phyloP scores from a whole-genome alignment of 371 early-diverging fungal genomes.

The Mortierella sp. region DNA sequence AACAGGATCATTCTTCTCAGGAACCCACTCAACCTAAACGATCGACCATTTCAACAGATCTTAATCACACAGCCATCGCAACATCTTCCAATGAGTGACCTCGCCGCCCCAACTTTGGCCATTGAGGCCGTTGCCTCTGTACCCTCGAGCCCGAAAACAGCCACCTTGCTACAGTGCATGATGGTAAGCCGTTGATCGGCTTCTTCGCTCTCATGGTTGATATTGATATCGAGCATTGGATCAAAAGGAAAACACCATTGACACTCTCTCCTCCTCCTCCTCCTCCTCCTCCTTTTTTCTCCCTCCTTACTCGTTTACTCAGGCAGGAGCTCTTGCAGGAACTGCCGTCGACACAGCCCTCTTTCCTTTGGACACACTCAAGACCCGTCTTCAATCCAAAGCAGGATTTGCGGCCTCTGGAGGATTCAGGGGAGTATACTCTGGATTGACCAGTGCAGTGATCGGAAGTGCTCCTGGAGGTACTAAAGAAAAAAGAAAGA shows the following conservation, averaged over 20 bases:
- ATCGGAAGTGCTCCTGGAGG: constrained; percentile 95
- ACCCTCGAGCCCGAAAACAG: constrained; percentile 24
- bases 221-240: background rate
- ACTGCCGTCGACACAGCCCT: constrained; percentile 88
- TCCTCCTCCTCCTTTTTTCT: constrained; percentile 17
- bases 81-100: constrained; percentile 41
- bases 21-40: background rate
- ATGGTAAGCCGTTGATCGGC: constrained; percentile 33
- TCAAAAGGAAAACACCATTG: background rate
- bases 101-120: constrained; percentile 33
- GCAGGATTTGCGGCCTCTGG: constrained; percentile 90
- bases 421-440: constrained; percentile 92
- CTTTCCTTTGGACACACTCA: constrained; percentile 95
- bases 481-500: constrained; percentile 39
- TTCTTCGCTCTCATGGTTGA: too few relatives aligned
- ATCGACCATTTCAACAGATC: background rate
- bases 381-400: constrained; percentile 90
- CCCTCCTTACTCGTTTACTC: background rate
- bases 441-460: constrained; percentile 91
- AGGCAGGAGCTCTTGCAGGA: constrained; percentile 87
- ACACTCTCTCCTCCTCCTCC: background rate
- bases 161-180: constrained; percentile 43
- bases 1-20: background rate
- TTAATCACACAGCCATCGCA: constrained; percentile 4
- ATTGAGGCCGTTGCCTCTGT: constrained; percentile 11